Base-by-base conservation (phyloP, 2,329 filamentous ascomycete genomes). In the Botrytis fragariae region DNA sequence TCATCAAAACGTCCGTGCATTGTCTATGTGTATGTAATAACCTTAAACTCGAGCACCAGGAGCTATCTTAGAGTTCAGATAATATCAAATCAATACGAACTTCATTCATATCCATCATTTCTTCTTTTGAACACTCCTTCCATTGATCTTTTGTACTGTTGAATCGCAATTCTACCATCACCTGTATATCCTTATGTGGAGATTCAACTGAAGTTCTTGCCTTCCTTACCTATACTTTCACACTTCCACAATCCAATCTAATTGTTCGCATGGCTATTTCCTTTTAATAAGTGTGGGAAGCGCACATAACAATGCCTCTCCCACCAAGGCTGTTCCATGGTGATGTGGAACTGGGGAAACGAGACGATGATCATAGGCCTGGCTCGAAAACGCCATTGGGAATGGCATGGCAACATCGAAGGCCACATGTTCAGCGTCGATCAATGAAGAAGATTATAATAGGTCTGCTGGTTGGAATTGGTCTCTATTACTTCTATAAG, bases 291-390 rank as follows among this genome's bases (percentile, higher is more conserved):
- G 77, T 73, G 75, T 77, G 77, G 74, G 75, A 75, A 75, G 73
- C 44, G 74, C 70, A 73, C 73, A 80, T 63, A 10, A 29, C 35
- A 60, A 85, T 85, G 84, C 76, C 80, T 70, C 77, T 80, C 67
- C 75, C 82, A 81, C 84, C 80, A 77, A 81, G 81, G 77, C 80
- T 85, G 32, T 84, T 87, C 75, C 80, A 83, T 37, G 85, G 83
- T 73, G 89, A 91, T 79, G 88, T 89, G 82, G 88, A 91, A 84
- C 84, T 90, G 74, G 89, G 88, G 73, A 91, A 91, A 82, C 88
- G 88, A 79, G 86, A 91, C 81, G 89, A 91, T 80, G 88, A 90
- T 80, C 87, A 88, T 80, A 84, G 82, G 74, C 83, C 83, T 10
- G 79, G 79, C 25, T 76, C 77, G 69, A 79, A 77, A 60, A 76